A percentile compares a stretch with the other conserved stretches of the same genome.
Evolutionary conservation across 2,329 filamentous ascomycete genomes (phyloP).

Genomic region (Diaporthe aspalathi): DNA sequence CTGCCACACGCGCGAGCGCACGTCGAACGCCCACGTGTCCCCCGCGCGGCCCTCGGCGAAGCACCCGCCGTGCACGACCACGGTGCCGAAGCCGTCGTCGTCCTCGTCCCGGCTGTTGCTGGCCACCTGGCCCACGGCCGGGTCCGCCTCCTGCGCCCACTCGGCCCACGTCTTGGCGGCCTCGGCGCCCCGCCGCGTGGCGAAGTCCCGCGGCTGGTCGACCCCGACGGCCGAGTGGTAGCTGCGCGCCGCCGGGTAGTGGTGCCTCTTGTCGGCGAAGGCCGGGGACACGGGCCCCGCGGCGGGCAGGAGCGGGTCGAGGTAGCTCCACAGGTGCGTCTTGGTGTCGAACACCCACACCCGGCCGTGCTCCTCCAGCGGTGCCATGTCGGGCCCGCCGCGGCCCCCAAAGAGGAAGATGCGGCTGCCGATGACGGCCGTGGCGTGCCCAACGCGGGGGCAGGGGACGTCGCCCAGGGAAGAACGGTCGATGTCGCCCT

Average conservation of each 20-base stretch:
- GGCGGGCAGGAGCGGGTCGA: conserved; percentile 66
- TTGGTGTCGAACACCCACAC: conserved; percentile 82
- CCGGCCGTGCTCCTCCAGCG: conserved; percentile 78
- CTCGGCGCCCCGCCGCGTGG: not conserved
- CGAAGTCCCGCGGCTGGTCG: conserved; percentile 66
- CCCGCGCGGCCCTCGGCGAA: conserved; percentile 65
- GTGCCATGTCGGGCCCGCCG: conserved; percentile 74
- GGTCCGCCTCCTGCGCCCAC: conserved; percentile 67
- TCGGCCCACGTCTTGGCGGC: conserved; percentile 57
- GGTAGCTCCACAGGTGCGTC: conserved; percentile 70
- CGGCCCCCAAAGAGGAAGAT: conserved; percentile 88
- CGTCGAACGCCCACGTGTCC: conserved; percentile 84
- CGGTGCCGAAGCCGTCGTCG: conserved; percentile 71
- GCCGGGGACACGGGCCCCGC: conserved; percentile 47
- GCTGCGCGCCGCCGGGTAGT: conserved; percentile 73
- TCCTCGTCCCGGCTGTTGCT: conserved; percentile 70
- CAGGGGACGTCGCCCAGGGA: conserved; percentile 64
- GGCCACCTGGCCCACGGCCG: conserved; percentile 66
- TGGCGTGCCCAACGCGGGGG: conserved; percentile 79
- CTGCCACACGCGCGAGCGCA: conserved; percentile 73
- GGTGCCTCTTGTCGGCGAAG: conserved; percentile 44
- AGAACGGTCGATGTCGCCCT: conserved; percentile 8
- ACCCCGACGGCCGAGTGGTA: conserved; percentile 74
- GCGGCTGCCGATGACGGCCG: conserved; percentile 73
- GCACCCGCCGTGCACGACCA: conserved; percentile 83